Conservation (phyloP, 306 rosid species). For the Notholithocarpus densiflorus region DNA sequence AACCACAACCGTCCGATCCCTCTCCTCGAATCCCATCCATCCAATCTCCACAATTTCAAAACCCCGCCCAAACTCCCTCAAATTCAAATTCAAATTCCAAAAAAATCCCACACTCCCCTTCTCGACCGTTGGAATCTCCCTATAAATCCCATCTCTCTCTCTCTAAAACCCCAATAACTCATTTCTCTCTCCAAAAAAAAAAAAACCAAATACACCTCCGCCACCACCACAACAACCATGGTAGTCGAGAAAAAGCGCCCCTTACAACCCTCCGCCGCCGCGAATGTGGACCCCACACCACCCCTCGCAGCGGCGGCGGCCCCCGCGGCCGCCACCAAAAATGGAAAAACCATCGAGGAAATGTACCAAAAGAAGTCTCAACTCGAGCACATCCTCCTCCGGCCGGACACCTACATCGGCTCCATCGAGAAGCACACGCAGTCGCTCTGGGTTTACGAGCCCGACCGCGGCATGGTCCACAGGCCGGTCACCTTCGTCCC, state of each 20-base stretch:
- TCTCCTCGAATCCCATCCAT: neutral
- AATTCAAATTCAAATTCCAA: conserved; percentile 13
- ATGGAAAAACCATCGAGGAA: conserved; percentile 63
- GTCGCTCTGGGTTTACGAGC: conserved; percentile 73
- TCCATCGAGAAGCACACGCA: conserved; percentile 91
- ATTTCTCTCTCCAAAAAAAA: neutral
- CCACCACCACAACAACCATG: conserved; percentile 31
- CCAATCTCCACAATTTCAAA: conserved; percentile 25
- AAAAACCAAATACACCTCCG: neutral
- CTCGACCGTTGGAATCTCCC: conserved; percentile 33
- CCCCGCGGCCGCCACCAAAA: neutral
- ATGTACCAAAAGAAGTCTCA: conserved; percentile 90
- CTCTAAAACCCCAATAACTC: conserved; percentile 20
- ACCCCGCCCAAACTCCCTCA: conserved; percentile 25
- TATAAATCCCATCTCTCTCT: neutral
- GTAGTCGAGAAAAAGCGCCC: conserved; percentile 59
- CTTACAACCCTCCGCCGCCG: conserved; percentile 55
- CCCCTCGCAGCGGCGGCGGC: neutral
- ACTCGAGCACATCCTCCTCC: conserved; percentile 93
- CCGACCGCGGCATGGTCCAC: conserved; percentile 54
- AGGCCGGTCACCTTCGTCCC: conserved; percentile 79
- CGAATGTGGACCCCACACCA: conserved; percentile 40
- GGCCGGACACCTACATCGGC: conserved; percentile 93
- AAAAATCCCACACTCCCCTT: conserved; percentile 5
- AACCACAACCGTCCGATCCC: conserved; percentile 10